These are phyloP conservation scores for Chaetomiaceae sp. DNA, from an alignment of 2,329 filamentous ascomycete species.

Conservation along the genomic window DNA sequence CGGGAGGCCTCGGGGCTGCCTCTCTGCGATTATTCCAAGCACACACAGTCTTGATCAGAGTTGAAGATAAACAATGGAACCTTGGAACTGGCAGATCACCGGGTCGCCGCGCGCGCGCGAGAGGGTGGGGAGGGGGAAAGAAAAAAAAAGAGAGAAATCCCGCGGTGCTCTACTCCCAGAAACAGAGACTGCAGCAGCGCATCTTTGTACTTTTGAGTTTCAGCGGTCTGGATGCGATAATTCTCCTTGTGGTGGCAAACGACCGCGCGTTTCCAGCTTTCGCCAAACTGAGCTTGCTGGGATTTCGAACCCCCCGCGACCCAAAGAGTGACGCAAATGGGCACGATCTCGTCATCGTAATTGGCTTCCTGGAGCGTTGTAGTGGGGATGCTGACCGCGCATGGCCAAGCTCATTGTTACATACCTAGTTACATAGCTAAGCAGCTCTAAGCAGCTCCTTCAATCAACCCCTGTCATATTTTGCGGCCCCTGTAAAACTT, in stretches of 20 bases:
- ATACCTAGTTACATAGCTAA: too few relatives aligned
- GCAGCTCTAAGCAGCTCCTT: too few relatives aligned
- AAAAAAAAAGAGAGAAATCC: constrained; percentile 9
- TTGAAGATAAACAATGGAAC: too few relatives aligned
- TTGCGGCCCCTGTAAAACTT: background rate
- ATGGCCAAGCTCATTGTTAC: too few relatives aligned
- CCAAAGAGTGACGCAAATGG: constrained; percentile 20
- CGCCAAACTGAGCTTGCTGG: constrained; percentile 3
- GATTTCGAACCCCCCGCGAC: constrained; percentile 2
- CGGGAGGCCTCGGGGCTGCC: constrained; percentile 5
- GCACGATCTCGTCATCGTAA: background rate
- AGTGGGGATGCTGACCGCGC: background rate
- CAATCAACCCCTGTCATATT: background rate
- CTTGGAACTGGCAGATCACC: background rate
- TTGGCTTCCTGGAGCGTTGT: background rate
- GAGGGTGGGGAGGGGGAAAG: background rate
- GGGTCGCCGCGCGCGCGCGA: background rate
- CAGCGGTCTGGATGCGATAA: constrained; percentile 1
- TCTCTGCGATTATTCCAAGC: background rate
- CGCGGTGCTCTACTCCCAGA: constrained; percentile 10
- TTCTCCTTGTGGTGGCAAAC: constrained; percentile 13
- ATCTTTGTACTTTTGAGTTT: constrained; percentile 16
- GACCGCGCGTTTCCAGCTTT: constrained; percentile 16
- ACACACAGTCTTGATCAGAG: too few relatives aligned
- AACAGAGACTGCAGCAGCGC: constrained; percentile 9